phyloP scores from a whole-genome alignment of 1,284 basidiomycete genomes.

The Leccinum pseudoinsigne region DNA sequence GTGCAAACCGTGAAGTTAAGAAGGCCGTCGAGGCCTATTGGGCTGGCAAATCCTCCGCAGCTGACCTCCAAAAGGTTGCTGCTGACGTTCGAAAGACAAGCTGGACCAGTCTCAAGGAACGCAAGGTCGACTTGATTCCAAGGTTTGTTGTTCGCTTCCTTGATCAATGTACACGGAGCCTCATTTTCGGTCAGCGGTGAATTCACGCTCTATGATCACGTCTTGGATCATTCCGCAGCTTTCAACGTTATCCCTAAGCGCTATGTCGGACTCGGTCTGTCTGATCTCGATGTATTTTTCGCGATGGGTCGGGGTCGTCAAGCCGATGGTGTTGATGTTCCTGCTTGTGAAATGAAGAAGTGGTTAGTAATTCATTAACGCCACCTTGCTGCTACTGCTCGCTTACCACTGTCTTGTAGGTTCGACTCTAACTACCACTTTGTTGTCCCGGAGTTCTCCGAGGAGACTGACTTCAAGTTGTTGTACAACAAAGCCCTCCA shows the following conservation, averaged over 20 bases:
- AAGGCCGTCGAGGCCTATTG: constrained; percentile 99
- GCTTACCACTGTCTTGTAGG: constrained; percentile 46
- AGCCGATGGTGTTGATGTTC: constrained; percentile 91
- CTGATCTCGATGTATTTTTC: constrained; percentile 94
- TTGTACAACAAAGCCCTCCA: constrained; percentile 94
- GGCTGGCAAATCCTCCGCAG: constrained; percentile 89
- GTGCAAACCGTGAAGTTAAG: constrained; percentile 96
- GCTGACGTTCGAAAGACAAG: constrained; percentile 89
- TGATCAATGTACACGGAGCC: constrained; percentile 16
- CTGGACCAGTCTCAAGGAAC: constrained; percentile 88
- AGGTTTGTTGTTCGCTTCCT: constrained; percentile 56
- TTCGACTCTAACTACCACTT: constrained; percentile 99
- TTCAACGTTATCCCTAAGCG: constrained; percentile 98
- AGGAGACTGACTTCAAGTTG: constrained; percentile 92
- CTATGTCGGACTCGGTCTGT: constrained; percentile 87
- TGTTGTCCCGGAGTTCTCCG: constrained; percentile 96
- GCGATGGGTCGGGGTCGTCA: constrained; percentile 99
- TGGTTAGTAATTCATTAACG: constrained; percentile 56
- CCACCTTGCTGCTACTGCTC: constrained; percentile 10
- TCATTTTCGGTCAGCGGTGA: constrained; percentile 71
- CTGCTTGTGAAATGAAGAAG: constrained; percentile 99
- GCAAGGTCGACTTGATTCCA: constrained; percentile 91
- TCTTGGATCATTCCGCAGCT: constrained; percentile 95
- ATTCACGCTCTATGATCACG: constrained; percentile 98
- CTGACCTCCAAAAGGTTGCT: constrained; percentile 88